A percentile compares a stretch with the other conserved stretches of the same genome.
Evolutionary conservation across 179 eudicot genomes (phyloP).

Genomic region (Silene noctiflora): DNA sequence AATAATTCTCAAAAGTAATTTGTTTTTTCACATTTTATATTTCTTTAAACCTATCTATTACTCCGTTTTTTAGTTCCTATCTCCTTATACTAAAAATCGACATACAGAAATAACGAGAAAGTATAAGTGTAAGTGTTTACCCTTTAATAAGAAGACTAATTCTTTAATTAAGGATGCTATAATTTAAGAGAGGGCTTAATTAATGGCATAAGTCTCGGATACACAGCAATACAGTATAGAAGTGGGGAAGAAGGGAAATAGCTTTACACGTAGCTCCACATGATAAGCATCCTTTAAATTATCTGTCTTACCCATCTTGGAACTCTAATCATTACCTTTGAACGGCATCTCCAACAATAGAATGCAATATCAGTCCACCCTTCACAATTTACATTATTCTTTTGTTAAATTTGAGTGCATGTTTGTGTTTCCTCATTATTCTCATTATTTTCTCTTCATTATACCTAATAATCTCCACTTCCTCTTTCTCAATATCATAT

Average conservation of each 20-base stretch:
- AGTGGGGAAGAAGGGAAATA: not conserved
- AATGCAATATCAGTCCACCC: slow-evolving; percentile 20
- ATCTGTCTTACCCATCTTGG: slow-evolving; percentile 17
- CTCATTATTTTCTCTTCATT: not conserved
- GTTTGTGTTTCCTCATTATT: not conserved
- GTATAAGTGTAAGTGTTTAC: too few relatives aligned
- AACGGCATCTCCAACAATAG: slow-evolving; percentile 34
- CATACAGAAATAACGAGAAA: too few relatives aligned
- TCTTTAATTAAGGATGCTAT: not conserved
- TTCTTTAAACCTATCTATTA: too few relatives aligned
- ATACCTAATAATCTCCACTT: slow-evolving; percentile 15
- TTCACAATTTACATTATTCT: not conserved
- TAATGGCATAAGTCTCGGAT: slow-evolving; percentile 26
- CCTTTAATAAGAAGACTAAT: too few relatives aligned
- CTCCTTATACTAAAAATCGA: too few relatives aligned
- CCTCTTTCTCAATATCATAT: not conserved
- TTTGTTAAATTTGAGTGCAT: slow-evolving; percentile 18
- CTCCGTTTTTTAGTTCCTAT: too few relatives aligned
- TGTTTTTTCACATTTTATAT: too few relatives aligned
- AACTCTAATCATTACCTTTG: slow-evolving; percentile 50
- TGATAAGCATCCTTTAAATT: slow-evolving; percentile 25
- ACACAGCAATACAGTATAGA: not conserved
- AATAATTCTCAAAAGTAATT: too few relatives aligned
- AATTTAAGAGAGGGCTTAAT: slow-evolving; percentile 7
- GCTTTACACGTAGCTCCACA: slow-evolving; percentile 46